Evolutionary conservation across 305 asterid species (phyloP).

Genomic region (Rubia tinctorum): DNA sequence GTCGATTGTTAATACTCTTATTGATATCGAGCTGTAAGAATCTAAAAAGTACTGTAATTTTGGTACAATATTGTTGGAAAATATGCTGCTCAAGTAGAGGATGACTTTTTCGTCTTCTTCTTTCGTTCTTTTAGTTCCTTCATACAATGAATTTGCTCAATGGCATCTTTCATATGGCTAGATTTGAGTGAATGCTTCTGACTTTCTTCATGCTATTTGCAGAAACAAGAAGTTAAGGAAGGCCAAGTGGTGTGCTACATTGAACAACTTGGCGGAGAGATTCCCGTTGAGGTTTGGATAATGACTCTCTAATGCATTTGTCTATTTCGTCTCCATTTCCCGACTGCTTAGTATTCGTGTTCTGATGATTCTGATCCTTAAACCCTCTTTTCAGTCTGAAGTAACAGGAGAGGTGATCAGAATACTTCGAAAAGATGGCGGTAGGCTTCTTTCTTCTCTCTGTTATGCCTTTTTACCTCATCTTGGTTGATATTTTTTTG

Average conservation of each 20-base stretch:
- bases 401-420: slow-evolving; percentile 76
- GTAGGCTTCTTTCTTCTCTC: slow-evolving; percentile 35
- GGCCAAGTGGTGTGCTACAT: slow-evolving; percentile 91
- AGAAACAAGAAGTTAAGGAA: slow-evolving; percentile 78
- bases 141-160: neutral
- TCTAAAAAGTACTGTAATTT: neutral
- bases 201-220: slow-evolving; percentile 19
- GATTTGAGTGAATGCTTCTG: neutral
- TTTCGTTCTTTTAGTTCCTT: neutral
- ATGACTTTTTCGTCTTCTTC: neutral
- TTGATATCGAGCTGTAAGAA: neutral
- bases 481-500: neutral
- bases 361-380: slow-evolving; percentile 1
- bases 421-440: slow-evolving; percentile 75
- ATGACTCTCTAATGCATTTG: neutral
- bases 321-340: neutral
- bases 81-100: neutral
- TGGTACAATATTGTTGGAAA: neutral
- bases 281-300: slow-evolving; percentile 71
- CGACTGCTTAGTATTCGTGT: neutral
- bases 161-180: neutral
- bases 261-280: slow-evolving; percentile 80
- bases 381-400: slow-evolving; percentile 47
- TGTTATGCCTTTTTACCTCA: neutral
- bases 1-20: neutral